Conservation (phyloP, 257 asterid genomes). For the Capsicum rhomboideum region DNA sequence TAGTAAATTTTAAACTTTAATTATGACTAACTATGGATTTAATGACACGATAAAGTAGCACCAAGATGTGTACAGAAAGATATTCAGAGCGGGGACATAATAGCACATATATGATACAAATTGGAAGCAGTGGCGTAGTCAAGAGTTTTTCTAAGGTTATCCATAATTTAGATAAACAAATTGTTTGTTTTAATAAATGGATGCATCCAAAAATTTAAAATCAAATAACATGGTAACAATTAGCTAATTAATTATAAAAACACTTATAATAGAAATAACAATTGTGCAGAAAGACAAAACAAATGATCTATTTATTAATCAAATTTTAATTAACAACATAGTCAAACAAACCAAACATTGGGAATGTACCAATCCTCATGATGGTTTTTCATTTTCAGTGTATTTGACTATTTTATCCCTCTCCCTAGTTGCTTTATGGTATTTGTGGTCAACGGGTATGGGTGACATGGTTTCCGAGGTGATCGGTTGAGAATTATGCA, state of each 20-base stretch:
- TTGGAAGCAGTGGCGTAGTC: background rate
- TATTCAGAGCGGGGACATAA: background rate
- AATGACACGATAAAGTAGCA: background rate
- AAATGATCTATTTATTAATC: background rate
- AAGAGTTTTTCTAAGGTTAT: background rate
- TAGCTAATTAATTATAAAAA: background rate
- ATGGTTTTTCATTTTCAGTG: no score
- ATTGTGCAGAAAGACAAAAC: background rate
- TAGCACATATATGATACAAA: background rate
- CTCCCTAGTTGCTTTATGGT: no score
- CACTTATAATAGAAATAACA: background rate
- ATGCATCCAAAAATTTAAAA: background rate
- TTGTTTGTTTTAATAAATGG: background rate
- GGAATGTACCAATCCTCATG: no score
- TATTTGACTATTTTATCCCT: no score
- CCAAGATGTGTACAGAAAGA: background rate
- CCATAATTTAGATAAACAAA: no score
- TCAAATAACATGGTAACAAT: background rate
- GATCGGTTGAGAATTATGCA: no score
- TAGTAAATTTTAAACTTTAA: background rate
- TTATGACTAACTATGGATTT: background rate
- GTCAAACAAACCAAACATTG: background rate
- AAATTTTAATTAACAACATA: background rate
- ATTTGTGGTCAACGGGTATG: no score
- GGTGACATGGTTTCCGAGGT: no score